Base-by-base conservation (phyloP, 345 rosid species). In the Mallotus nudiflorus region DNA sequence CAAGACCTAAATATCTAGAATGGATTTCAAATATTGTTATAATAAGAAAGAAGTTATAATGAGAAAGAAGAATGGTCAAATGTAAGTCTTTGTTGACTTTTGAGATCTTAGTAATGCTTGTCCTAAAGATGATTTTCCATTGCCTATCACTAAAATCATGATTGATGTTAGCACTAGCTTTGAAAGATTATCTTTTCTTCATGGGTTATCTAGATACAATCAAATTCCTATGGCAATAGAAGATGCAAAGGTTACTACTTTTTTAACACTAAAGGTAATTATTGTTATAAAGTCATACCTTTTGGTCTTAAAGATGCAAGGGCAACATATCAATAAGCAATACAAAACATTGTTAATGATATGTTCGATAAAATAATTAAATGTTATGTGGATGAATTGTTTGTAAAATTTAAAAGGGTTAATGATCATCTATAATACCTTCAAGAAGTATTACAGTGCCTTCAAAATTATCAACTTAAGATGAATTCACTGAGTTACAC, bases 341-440 rank as follows among this genome's bases (percentile, higher is more conserved):
- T 73, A 66, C n/a, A 53, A 24, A 65, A 35, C 15, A 56, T 46
- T 2, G 65, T 73, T 22, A 24, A 54, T 2, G 66, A 65, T 10
- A 65, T 45, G 49, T 31, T 73, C 0, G 7, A 57, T 5, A 48
- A 73, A 18, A 15, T 19, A 16, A 44, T 73, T 10, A 71, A 73
- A 50, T 66, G 55, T 3, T 73, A 73, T 33, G 49, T 65, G 2
- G 70, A 65, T 35, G 70, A 73, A 1, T 8, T 50, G 44, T 2
- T 54, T 29, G 2, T n/a, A 5, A 53, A 15, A n/a, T n/a, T n/a
- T n/a, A n/a, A n/a, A n/a, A n/a, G n/a, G n/a, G 15, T 14, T 1
- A 14, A 33, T 2, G 22, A 55, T 12, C 65, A 73, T 19, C 4
- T 55, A 0, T 6, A 44, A 5, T 25, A 65, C 6, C 50, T 55